A percentile compares a stretch with the other conserved stretches of the same genome.
Conservation (phyloP, 2,329 filamentous ascomycete genomes). For the Pezicula carpinea region DNA sequence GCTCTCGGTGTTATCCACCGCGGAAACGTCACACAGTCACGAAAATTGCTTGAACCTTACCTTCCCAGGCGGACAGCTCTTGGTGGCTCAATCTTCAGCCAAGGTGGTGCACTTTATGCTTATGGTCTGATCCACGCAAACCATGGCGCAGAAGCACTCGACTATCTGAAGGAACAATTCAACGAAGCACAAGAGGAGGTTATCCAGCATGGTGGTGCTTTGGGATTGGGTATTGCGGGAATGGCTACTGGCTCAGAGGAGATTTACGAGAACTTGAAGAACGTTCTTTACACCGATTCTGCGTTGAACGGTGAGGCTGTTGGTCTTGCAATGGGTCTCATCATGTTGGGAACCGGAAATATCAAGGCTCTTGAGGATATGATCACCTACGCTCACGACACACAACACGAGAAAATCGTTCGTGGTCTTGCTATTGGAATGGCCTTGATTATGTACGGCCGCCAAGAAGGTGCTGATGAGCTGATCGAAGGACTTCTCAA, state of each 20-base stretch:
- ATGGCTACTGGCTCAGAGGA: slow-evolving; percentile 93
- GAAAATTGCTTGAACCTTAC: slow-evolving; percentile 91
- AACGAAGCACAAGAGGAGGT: slow-evolving; percentile 79
- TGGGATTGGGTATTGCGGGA: slow-evolving; percentile 91
- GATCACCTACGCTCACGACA: slow-evolving; percentile 97
- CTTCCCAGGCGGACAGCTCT: slow-evolving; percentile 74
- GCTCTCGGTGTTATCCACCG: slow-evolving; percentile 95
- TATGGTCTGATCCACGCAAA: slow-evolving; percentile 97
- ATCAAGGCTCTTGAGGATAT: slow-evolving; percentile 90
- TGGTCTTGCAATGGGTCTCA: slow-evolving; percentile 90
- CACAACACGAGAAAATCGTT: slow-evolving; percentile 98
- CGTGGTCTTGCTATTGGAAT: slow-evolving; percentile 93
- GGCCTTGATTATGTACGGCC: slow-evolving; percentile 96
- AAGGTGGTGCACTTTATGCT: slow-evolving; percentile 92
- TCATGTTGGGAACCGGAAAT: slow-evolving; percentile 98
- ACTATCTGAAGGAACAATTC: slow-evolving; percentile 74
- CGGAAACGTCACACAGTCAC: slow-evolving; percentile 87
- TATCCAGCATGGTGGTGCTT: slow-evolving; percentile 91
- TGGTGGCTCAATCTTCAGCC: slow-evolving; percentile 87
- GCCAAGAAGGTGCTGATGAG: slow-evolving; percentile 90
- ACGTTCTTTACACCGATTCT: slow-evolving; percentile 86
- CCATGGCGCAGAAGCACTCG: slow-evolving; percentile 84
- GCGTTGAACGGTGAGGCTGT: slow-evolving; percentile 96
- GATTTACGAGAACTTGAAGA: slow-evolving; percentile 87
- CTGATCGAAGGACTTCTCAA: slow-evolving; percentile 90